Base-by-base conservation (phyloP, 2,329 filamentous ascomycete species). In the Exophiala viscosa region DNA sequence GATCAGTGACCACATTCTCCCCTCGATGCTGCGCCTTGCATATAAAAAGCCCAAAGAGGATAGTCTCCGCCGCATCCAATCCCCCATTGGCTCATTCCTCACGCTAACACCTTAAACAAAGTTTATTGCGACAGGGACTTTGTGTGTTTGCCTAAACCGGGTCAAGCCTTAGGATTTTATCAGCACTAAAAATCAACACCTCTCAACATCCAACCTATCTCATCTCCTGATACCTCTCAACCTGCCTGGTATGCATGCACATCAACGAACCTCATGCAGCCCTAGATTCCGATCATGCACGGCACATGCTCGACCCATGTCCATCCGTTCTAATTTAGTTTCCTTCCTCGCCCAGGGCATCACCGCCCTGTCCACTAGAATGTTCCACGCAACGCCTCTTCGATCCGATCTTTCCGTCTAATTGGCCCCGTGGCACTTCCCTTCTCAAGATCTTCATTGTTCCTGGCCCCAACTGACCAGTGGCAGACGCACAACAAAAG, bases 341-440 rank as follows among this genome's bases (percentile, higher is more conserved):
- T 28, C 23, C 5, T 5, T n/a, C n/a, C 51, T 54, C 45, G 48
- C 34, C 40, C 45, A 28, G 34, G 18, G 35, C 10, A 11, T 14
- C 20, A 7, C 43, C 42, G 49, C 55, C 54, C 51, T 52, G 55
- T 51, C 55, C 55, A 54, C 43, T 58, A 28, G 44, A 13, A 40
- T 42, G 11, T 54, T 48, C 45, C 49, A 52, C 44, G 44, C 46
- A 44, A 57, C 54, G 47, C 43, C 54, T 52, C 49, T 41, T 41
- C 15, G 31, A 15, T 32, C 38, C 3, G 32, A 32, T 41, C 11
- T 13, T 20, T 38, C 8, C n/a, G 9, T 49, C 38, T 34, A 11
- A 18, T 49, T 43, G 47, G 39, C 35, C 39, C 14, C 8, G 5
- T 2, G 6, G 13, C 34, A 11, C 34, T 20, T 31, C 50, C 43